Evolutionary conservation across 202 grass and related monocot species (phyloP).

Genomic region (Dendrocalamus latiflorus): DNA sequence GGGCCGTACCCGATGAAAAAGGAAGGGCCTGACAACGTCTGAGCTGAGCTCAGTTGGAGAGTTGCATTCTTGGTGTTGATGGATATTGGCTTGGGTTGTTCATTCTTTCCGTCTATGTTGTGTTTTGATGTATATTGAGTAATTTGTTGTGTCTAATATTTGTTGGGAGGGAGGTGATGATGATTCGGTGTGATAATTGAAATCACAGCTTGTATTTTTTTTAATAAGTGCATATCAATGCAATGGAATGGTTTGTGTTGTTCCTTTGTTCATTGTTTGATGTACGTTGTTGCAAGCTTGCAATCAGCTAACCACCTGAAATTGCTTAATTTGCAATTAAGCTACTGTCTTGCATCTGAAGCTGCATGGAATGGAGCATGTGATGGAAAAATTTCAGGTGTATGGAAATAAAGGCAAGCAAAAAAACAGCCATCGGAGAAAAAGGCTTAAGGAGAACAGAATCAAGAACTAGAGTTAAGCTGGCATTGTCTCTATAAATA

Average conservation of each 20-base stretch:
- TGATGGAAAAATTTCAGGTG: not conserved
- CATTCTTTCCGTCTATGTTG: not conserved
- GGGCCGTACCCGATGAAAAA: slow-evolving; percentile 34
- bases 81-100: not conserved
- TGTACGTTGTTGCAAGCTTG: not conserved
- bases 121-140: not conserved
- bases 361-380: not conserved
- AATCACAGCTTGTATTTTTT: not conserved
- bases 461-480: not conserved
- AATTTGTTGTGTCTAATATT: not conserved
- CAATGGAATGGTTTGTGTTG: not conserved
- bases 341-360: not conserved
- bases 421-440: not conserved
- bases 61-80: not conserved
- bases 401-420: not conserved
- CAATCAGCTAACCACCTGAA: not conserved
- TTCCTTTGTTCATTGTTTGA: not conserved
- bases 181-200: slow-evolving; percentile 19
- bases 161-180: not conserved
- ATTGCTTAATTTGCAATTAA: not conserved
- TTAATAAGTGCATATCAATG: not conserved
- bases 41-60: not conserved
- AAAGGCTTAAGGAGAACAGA: not conserved
- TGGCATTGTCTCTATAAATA: no score
- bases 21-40: slow-evolving; percentile 34